A percentile compares a stretch with the other conserved stretches of the same genome.
These are phyloP conservation scores for Ilex asprella DNA, from an alignment of 257 asterid genomes.

Conservation along the genomic window DNA sequence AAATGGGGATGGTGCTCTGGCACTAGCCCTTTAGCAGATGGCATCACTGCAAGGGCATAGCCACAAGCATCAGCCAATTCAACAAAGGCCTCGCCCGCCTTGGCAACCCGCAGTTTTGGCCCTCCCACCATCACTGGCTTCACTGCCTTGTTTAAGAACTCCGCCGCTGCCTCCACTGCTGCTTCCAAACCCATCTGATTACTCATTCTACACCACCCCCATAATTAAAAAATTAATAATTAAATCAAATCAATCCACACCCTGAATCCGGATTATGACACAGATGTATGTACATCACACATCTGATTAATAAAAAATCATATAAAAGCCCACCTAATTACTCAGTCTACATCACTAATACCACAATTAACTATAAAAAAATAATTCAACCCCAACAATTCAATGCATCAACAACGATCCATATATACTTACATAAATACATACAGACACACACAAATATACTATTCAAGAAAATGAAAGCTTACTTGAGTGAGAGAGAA, in stretches of 20 bases:
- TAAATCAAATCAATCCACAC: conserved; percentile 33
- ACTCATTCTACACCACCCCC: conserved; percentile 12
- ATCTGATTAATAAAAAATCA: no score
- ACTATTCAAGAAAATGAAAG: background rate
- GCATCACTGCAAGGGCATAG: conserved; percentile 24
- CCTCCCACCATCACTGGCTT: conserved; percentile 29
- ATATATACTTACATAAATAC: no score
- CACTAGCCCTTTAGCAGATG: conserved; percentile 25
- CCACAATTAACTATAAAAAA: no score
- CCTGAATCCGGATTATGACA: no score
- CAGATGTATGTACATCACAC: no score
- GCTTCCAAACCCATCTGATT: conserved; percentile 16
- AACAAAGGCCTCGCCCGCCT: conserved; percentile 13
- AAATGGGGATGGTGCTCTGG: conserved; percentile 20
- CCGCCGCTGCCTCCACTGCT: conserved; percentile 23
- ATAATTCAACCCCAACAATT: no score
- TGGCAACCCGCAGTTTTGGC: conserved; percentile 23
- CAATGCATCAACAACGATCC: no score
- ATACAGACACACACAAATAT: conserved; percentile 2
- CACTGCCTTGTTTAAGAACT: conserved; percentile 22
- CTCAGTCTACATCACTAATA: no score
- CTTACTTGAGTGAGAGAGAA: conserved; percentile 44
- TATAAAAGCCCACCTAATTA: no score
- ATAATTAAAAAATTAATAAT: conserved; percentile 15
- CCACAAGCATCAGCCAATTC: conserved; percentile 18